A percentile compares a stretch with the other conserved stretches of the same genome.
Evolutionary conservation across 1,284 basidiomycete genomes (phyloP).

Genomic region (Austroboletus niveus): DNA sequence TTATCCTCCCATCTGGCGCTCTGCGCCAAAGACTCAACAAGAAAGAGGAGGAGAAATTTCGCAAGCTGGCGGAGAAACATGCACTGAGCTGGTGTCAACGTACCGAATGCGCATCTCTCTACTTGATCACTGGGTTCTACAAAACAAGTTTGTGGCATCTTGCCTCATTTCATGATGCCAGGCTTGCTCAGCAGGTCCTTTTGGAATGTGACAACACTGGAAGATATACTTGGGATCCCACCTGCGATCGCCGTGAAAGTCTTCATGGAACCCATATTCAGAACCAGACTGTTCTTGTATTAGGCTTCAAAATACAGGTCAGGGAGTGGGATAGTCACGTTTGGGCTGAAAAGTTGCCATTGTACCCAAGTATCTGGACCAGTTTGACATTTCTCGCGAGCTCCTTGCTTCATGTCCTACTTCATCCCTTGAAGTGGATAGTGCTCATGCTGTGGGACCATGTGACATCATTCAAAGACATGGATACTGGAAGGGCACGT

Average conservation of each 20-base stretch:
- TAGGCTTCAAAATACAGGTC: not conserved
- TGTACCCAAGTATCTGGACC: too few relatives aligned
- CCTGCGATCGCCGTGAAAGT: not conserved
- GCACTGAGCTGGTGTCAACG: slow-evolving; percentile 2
- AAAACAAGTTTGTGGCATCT: not conserved
- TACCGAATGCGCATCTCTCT: not conserved
- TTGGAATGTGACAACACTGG: not conserved
- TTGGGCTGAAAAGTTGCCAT: too few relatives aligned
- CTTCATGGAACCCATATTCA: not conserved
- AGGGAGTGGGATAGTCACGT: not conserved
- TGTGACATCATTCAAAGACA: too few relatives aligned
- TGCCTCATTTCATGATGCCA: not conserved
- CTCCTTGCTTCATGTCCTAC: too few relatives aligned
- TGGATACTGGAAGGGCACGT: too few relatives aligned
- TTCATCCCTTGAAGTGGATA: too few relatives aligned
- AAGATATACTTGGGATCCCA: not conserved
- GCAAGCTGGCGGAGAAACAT: not conserved
- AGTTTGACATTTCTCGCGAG: not conserved
- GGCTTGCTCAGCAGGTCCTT: not conserved
- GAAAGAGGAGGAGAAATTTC: not conserved
- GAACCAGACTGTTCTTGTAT: not conserved
- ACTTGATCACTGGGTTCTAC: slow-evolving; percentile 6
- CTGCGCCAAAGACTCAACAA: not conserved
- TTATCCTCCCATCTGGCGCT: slow-evolving; percentile 6
- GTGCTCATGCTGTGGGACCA: too few relatives aligned